Base-by-base conservation (phyloP, 2,329 filamentous ascomycete species). In the Aspergillus sp. region DNA sequence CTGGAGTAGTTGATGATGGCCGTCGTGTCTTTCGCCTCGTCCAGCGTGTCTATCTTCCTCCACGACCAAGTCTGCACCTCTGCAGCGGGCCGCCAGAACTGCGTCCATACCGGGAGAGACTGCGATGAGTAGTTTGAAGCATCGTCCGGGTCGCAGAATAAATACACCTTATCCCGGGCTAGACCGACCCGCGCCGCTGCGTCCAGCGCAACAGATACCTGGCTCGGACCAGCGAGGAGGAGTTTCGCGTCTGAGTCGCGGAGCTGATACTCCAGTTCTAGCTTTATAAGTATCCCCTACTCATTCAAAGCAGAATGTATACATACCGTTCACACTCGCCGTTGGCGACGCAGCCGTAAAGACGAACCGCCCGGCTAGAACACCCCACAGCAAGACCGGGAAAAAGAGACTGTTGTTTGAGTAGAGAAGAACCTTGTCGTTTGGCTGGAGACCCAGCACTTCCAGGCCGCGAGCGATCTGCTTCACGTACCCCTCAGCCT, bases 241-340 rank as follows among this genome's bases (percentile, higher is more conserved):
- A 58, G 15, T n/a, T 40, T 55, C 17, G 56, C 56, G 15, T 43
- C 52, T 11, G 52, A 58, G 24, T 58, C 31, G 12, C 41, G 40
- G n/a, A 58, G 46, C 41, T 58, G 56, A 17, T 58, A 51, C 41
- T 58, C 56, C 39, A 58, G 6, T 40, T 58, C 56, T 58, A 15
- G 2, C 14, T 21, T 12, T 11, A 12, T 39, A 4, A 27, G 21
- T 43, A 12, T 15, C 21, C 5, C n/a, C 19, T 27, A 27, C 9
- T 27, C 4, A 8, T 11, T 31, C 3, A 31, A 31, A 31, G 27
- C 4, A 12, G 8, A 12, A 5, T 21, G 8, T 49, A 6, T 37
- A 37, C 48, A 7, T 12, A 55, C 52, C 52, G 23, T 21, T 48
- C n/a, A 48, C 44, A 45, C 44, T 49, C 0, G 56, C 56, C 15